A percentile compares a stretch with the other conserved stretches of the same genome.
Conservation (phyloP, 2,329 filamentous ascomycete species). For the Lecanicillium sp. region DNA sequence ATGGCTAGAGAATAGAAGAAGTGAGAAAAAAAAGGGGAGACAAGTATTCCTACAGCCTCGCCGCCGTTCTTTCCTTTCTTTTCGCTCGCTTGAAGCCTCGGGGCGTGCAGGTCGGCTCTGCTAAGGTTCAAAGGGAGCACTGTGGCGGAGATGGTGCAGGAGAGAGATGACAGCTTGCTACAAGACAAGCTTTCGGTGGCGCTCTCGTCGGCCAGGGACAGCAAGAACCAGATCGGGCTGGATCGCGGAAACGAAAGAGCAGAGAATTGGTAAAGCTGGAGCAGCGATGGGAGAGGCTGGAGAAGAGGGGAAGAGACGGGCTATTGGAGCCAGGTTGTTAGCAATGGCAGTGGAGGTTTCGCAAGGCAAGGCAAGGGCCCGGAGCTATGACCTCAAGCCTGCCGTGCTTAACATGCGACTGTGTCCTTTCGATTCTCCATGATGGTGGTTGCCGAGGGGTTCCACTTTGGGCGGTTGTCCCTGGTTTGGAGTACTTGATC, state of each 20-base stretch:
- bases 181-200: neutral
- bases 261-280: no score
- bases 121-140: no score
- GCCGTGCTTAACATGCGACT: constrained; percentile 20
- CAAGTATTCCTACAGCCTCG: no score
- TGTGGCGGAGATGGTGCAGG: constrained; percentile 2
- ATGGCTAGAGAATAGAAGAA: no score
- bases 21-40: no score
- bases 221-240: no score
- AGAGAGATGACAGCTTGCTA: constrained; percentile 1
- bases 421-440: constrained; percentile 30
- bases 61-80: no score
- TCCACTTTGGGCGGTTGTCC: constrained; percentile 8
- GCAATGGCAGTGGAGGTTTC: constrained; percentile 8
- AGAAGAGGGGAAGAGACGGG: constrained; percentile 2
- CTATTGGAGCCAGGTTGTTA: neutral
- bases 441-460: constrained; percentile 17
- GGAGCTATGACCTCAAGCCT: constrained; percentile 19
- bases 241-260: no score
- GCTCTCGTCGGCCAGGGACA: no score
- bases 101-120: no score
- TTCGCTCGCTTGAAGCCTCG: no score
- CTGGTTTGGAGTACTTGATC: constrained; percentile 6
- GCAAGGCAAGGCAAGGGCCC: neutral
- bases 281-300: constrained; percentile 6